phyloP scores from a whole-genome alignment of 495 filamentous ascomycete genomes.

The Penicillium canescens region DNA sequence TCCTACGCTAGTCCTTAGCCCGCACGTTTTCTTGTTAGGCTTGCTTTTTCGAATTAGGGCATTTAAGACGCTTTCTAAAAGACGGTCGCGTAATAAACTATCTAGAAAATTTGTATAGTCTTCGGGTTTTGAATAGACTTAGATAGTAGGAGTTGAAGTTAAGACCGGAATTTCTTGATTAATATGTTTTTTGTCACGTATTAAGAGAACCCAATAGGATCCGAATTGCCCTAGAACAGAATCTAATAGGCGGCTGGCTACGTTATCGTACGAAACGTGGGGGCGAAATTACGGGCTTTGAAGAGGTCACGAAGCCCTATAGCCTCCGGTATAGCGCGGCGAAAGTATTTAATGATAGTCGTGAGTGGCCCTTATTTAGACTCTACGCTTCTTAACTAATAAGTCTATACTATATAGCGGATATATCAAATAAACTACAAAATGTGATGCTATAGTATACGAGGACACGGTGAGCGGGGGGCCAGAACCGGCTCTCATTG shows the following conservation, averaged over 20 bases:
- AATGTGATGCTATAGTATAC: too few relatives aligned
- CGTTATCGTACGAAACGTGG: slow-evolving; percentile 26
- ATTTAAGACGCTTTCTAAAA: slow-evolving; percentile 27
- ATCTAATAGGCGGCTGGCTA: slow-evolving; percentile 26
- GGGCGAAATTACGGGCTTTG: slow-evolving; percentile 31
- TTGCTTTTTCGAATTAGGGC: slow-evolving; percentile 31
- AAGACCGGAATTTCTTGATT: slow-evolving; percentile 25
- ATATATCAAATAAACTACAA: too few relatives aligned
- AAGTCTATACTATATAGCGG: too few relatives aligned
- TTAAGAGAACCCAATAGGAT: slow-evolving; percentile 14
- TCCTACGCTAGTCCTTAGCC: slow-evolving; percentile 28
- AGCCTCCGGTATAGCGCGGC: slow-evolving; percentile 33
- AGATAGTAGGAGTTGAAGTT: slow-evolving; percentile 29
- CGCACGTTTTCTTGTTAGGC: slow-evolving; percentile 24
- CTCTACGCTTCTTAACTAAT: too few relatives aligned
- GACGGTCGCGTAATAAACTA: slow-evolving; percentile 20
- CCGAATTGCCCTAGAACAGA: slow-evolving; percentile 29
- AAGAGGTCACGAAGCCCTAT: slow-evolving; percentile 30
- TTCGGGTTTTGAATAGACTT: slow-evolving; percentile 27
- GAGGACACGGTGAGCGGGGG: too few relatives aligned
- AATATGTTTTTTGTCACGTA: slow-evolving; percentile 21
- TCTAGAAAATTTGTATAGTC: slow-evolving; percentile 30
- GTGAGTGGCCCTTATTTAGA: too few relatives aligned
- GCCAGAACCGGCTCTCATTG: too few relatives aligned
- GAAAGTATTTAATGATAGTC: slow-evolving; percentile 38